These are phyloP conservation scores for Aureobasidium sp. DNA, from an alignment of 2,329 filamentous ascomycete genomes.

Conservation along the genomic window DNA sequence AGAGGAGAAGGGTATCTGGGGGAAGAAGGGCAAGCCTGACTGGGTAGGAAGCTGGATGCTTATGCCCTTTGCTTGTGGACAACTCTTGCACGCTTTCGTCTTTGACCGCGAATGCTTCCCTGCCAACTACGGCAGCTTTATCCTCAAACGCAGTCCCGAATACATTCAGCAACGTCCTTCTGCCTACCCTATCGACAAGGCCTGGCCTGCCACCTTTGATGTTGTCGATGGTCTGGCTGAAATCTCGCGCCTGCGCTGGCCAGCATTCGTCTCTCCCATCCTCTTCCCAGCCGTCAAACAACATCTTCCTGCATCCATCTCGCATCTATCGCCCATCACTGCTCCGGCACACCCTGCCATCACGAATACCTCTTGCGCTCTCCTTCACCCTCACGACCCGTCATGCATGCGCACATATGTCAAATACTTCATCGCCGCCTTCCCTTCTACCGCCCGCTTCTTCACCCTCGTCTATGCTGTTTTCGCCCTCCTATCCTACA, in stretches of 20 bases:
- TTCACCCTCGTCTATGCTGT: slow-evolving; percentile 67
- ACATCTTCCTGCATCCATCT: slow-evolving; percentile 56
- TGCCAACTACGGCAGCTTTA: slow-evolving; percentile 55
- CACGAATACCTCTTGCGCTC: slow-evolving; percentile 75
- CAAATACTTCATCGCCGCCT: slow-evolving; percentile 76
- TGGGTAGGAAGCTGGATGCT: slow-evolving; percentile 46
- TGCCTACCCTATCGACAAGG: slow-evolving; percentile 55
- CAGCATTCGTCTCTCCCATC: slow-evolving; percentile 78
- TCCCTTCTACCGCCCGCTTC: slow-evolving; percentile 69
- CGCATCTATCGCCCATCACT: slow-evolving; percentile 66
- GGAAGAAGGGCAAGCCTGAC: slow-evolving; percentile 56
- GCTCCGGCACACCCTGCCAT: slow-evolving; percentile 81
- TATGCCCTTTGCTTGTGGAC: slow-evolving; percentile 42
- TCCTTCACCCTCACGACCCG: slow-evolving; percentile 79
- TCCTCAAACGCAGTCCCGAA: slow-evolving; percentile 60
- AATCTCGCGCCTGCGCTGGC: slow-evolving; percentile 78
- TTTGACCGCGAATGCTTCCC: slow-evolving; percentile 47
- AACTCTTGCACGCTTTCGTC: slow-evolving; percentile 43
- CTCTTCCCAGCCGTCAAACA: slow-evolving; percentile 60
- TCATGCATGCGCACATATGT: slow-evolving; percentile 82
- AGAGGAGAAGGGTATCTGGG: slow-evolving; percentile 45
- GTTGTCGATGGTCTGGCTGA: slow-evolving; percentile 74
- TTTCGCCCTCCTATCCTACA: slow-evolving; percentile 61
- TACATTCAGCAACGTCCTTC: slow-evolving; percentile 70
- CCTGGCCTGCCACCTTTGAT: slow-evolving; percentile 68